A percentile compares a stretch with the other conserved stretches of the same genome.
Evolutionary conservation across 1,139 yeast genomes (phyloP).

Genomic region (Pichia sp.): DNA sequence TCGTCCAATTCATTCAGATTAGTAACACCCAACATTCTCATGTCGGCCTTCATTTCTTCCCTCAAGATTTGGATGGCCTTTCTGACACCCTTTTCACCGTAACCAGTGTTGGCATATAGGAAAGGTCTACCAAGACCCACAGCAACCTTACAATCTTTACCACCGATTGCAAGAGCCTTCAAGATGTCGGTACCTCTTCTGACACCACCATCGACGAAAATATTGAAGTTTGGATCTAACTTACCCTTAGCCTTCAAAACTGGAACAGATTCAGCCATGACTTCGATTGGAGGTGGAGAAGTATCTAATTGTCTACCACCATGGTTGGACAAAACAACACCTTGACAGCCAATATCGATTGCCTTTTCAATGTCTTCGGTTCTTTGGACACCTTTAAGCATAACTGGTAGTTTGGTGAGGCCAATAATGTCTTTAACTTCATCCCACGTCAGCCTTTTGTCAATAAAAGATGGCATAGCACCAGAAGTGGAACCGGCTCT

Average conservation of each 20-base stretch:
- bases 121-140: constrained; percentile 52
- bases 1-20: constrained; percentile 37
- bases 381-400: constrained; percentile 50
- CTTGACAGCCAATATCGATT: constrained; percentile 43
- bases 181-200: constrained; percentile 51
- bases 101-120: constrained; percentile 45
- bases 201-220: constrained; percentile 54
- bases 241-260: constrained; percentile 35
- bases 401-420: constrained; percentile 55
- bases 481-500: constrained; percentile 61
- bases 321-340: constrained; percentile 51
- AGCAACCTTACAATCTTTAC: constrained; percentile 36
- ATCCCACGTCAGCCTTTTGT: constrained; percentile 29
- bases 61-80: constrained; percentile 42
- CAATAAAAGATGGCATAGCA: constrained; percentile 24
- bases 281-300: constrained; percentile 46
- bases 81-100: constrained; percentile 48
- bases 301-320: constrained; percentile 55
- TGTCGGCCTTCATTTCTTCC: constrained; percentile 42
- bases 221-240: constrained; percentile 35
- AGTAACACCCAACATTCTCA: constrained; percentile 47
- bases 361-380: constrained; percentile 50
- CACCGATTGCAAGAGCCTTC: constrained; percentile 53
- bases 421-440: constrained; percentile 43
- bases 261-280: constrained; percentile 44